phyloP scores from a whole-genome alignment of 352 stramenopile genomes.

The Plasmopara muralis region DNA sequence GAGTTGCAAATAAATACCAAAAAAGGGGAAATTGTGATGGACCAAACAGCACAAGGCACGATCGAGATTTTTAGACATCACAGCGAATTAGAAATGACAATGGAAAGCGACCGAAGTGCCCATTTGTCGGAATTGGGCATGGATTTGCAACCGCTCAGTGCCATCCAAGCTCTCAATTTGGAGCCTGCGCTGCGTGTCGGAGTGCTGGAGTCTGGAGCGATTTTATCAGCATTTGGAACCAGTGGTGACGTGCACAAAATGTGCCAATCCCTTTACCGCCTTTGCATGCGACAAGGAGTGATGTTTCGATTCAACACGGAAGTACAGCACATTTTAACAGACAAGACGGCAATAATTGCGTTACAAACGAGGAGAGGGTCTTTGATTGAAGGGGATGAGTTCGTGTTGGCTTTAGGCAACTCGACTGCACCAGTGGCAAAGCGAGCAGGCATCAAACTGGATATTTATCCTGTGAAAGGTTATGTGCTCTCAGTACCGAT shows the following conservation, averaged over 20 bases:
- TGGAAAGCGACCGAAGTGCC: slow-evolving; percentile 61
- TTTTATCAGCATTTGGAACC: slow-evolving; percentile 76
- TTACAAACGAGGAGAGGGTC: slow-evolving; percentile 73
- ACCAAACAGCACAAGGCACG: slow-evolving; percentile 78
- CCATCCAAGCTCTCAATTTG: slow-evolving; percentile 49
- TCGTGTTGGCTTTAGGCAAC: slow-evolving; percentile 79
- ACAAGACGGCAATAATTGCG: slow-evolving; percentile 70
- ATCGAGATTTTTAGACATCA: slow-evolving; percentile 68
- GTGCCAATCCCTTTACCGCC: slow-evolving; percentile 70
- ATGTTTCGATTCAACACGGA: slow-evolving; percentile 88
- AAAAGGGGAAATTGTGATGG: slow-evolving; percentile 80
- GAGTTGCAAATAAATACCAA: slow-evolving; percentile 71
- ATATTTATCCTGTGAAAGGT: slow-evolving; percentile 80
- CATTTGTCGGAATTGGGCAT: slow-evolving; percentile 75
- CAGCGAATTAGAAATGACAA: slow-evolving; percentile 54
- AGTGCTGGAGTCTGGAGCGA: slow-evolving; percentile 55
- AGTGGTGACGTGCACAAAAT: slow-evolving; percentile 87
- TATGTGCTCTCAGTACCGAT: slow-evolving; percentile 83
- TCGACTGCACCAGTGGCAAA: slow-evolving; percentile 58
- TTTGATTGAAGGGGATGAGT: slow-evolving; percentile 83
- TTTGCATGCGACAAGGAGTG: slow-evolving; percentile 76
- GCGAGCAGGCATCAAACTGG: slow-evolving; percentile 64
- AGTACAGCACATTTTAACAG: slow-evolving; percentile 69
- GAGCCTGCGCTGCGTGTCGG: slow-evolving; percentile 53
- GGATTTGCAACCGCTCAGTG: slow-evolving; percentile 61